phyloP scores from a whole-genome alignment of 2,329 filamentous ascomycete species.

The Botrytis squamosa region DNA sequence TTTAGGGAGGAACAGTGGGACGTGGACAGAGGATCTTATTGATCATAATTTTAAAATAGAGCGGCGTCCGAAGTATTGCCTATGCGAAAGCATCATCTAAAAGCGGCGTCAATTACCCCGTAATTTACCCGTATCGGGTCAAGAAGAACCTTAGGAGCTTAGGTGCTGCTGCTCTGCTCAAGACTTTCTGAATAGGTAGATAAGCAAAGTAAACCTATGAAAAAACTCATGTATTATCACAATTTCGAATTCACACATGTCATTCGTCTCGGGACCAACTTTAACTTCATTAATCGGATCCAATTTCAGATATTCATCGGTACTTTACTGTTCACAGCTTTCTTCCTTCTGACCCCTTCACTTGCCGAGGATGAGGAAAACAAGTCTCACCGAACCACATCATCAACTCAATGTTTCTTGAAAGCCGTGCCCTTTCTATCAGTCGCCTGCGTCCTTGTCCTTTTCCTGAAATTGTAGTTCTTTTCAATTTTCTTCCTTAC shows the following conservation, averaged over 20 bases:
- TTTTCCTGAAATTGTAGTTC: not conserved
- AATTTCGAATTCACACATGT: not conserved
- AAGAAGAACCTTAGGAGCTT: not conserved
- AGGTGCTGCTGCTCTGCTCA: not conserved
- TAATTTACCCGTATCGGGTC: not conserved
- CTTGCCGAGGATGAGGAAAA: not conserved
- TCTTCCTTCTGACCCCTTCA: not conserved
- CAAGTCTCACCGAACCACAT: not conserved
- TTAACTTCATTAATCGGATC: not conserved
- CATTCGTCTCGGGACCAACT: not conserved
- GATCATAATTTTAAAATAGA: not conserved
- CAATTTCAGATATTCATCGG: no score
- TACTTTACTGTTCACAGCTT: not conserved
- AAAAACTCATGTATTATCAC: not conserved
- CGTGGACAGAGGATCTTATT: no score
- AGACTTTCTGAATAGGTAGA: not conserved
- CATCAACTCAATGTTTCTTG: not conserved
- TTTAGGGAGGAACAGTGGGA: not conserved
- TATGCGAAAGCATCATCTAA: not conserved
- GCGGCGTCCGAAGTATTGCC: not conserved
- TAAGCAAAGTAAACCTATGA: not conserved
- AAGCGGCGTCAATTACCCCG: not conserved
- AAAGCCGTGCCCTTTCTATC: not conserved
- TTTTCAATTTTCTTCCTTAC: not conserved
- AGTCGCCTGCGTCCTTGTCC: not conserved